Conservation (phyloP, 257 asterid genomes). For the Henckelia pumila region DNA sequence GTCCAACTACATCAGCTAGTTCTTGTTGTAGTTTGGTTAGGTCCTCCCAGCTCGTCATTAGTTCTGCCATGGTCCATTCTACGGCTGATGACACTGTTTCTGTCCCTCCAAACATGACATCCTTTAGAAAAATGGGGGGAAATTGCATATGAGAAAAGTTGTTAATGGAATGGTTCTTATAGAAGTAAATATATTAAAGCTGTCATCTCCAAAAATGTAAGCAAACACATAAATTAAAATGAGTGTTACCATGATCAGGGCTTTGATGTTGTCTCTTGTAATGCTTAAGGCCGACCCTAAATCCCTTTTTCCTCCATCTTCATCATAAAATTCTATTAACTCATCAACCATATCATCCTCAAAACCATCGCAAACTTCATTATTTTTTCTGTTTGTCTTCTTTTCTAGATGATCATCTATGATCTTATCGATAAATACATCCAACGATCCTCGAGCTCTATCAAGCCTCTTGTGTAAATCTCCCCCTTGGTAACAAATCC, state of each 20-base stretch:
- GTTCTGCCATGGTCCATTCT: constrained; percentile 44
- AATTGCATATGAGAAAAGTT: background rate
- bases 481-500: background rate
- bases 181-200: too few species aligned
- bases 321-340: constrained; percentile 9
- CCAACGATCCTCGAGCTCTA: background rate
- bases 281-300: background rate
- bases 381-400: background rate
- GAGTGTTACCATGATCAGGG: constrained; percentile 34
- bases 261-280: constrained; percentile 38
- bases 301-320: constrained; percentile 12
- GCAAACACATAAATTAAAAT: background rate
- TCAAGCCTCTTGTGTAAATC: background rate
- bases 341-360: background rate
- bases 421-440: background rate
- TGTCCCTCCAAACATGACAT: constrained; percentile 42
- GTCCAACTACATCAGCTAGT: constrained; percentile 27
- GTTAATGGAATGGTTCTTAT: too few species aligned
- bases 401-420: background rate
- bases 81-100: constrained; percentile 45
- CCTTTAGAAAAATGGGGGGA: too few species aligned
- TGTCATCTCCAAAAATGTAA: too few species aligned
- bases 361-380: background rate
- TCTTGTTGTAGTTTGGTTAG: constrained; percentile 36
- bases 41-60: constrained; percentile 24